A percentile compares a stretch with the other conserved stretches of the same genome.
phyloP scores from a whole-genome alignment of 2,329 filamentous ascomycete genomes.

The Sarocladiaceae sp. region DNA sequence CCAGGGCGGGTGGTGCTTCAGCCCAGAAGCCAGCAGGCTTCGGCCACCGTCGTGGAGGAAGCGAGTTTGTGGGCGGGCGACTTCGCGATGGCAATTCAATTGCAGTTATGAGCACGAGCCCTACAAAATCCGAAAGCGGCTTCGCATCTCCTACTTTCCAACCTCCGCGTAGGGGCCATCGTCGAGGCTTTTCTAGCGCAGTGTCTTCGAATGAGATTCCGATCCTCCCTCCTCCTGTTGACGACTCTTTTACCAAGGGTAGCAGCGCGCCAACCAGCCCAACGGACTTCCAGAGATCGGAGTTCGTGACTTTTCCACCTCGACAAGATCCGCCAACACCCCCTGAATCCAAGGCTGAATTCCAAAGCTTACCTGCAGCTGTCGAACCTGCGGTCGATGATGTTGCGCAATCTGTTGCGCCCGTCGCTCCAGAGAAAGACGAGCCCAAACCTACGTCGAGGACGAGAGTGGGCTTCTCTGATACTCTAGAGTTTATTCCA shows the following conservation, averaged over 20 bases:
- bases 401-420: not conserved
- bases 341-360: constrained; percentile 13
- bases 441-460: constrained; percentile 37
- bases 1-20: constrained; percentile 42
- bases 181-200: constrained; percentile 66
- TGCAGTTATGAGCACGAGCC: constrained; percentile 63
- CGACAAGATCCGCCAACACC: constrained; percentile 10
- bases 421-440: not conserved
- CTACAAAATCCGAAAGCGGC: constrained; percentile 59
- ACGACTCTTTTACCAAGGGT: constrained; percentile 43
- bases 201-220: constrained; percentile 82
- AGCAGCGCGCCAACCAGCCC: constrained; percentile 65
- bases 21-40: constrained; percentile 59
- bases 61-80: constrained; percentile 81
- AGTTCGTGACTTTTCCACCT: constrained; percentile 10
- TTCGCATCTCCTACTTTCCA: constrained; percentile 53
- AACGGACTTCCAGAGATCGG: constrained; percentile 31
- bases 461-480: constrained; percentile 76
- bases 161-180: constrained; percentile 61
- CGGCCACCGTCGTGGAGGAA: constrained; percentile 75
- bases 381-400: not conserved
- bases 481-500: constrained; percentile 78
- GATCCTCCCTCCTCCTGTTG: constrained; percentile 58
- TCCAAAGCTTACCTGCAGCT: not conserved
- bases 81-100: constrained; percentile 53